Evolutionary conservation across 2,329 filamentous ascomycete genomes (phyloP).

Genomic region (Aspergillus pseudoterreus): DNA sequence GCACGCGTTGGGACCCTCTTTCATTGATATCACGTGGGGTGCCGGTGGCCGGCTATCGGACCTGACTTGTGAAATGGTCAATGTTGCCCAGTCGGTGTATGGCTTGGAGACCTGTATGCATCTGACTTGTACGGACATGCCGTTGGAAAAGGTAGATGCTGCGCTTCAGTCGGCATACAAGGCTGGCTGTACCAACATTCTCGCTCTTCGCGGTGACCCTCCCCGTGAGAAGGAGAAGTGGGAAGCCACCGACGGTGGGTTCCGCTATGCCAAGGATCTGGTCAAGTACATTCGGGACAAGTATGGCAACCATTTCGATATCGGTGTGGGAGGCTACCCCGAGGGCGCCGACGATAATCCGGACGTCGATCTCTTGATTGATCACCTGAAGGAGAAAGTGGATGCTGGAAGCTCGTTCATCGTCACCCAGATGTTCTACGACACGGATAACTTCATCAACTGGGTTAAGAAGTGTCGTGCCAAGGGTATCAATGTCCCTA

Average conservation of each 20-base stretch:
- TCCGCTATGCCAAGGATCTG: conserved; percentile 88
- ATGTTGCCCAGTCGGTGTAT: conserved; percentile 89
- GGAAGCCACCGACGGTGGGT: conserved; percentile 81
- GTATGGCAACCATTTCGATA: conserved; percentile 90
- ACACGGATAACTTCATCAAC: conserved; percentile 86
- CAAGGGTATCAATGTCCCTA: conserved; percentile 76
- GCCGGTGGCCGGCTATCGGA: conserved; percentile 88
- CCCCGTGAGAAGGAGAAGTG: conserved; percentile 91
- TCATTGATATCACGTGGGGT: conserved; percentile 98
- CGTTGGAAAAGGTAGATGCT: conserved; percentile 81
- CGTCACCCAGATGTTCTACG: conserved; percentile 99
- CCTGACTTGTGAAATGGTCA: conserved; percentile 95
- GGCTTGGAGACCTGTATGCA: conserved; percentile 99
- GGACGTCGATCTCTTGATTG: conserved; percentile 77
- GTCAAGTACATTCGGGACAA: conserved; percentile 75
- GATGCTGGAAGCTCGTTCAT: conserved; percentile 92
- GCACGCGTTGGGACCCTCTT: conserved; percentile 88
- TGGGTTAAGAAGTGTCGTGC: conserved; percentile 87
- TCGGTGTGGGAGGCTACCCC: conserved; percentile 94
- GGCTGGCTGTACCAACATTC: conserved; percentile 93
- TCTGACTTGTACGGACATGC: conserved; percentile 98
- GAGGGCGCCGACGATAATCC: conserved; percentile 94
- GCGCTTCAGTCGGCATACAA: conserved; percentile 87
- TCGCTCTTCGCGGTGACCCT: conserved; percentile 88
- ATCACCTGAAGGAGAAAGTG: conserved; percentile 95